A percentile compares a stretch with the other conserved stretches of the same genome.
These are phyloP conservation scores for Boletus smithii DNA, from an alignment of 1,284 basidiomycete species.

Conservation along the genomic window DNA sequence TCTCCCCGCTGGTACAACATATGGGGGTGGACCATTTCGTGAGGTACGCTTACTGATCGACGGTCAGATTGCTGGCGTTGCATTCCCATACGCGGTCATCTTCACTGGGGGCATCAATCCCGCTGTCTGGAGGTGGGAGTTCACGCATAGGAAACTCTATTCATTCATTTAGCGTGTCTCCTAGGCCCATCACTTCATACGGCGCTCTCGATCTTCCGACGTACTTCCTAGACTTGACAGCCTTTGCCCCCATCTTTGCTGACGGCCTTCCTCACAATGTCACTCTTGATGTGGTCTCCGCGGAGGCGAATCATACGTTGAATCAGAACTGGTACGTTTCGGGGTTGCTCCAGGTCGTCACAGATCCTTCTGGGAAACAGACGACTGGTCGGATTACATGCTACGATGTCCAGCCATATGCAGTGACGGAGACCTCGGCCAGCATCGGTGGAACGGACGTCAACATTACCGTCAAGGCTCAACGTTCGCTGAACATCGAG, in stretches of 20 bases:
- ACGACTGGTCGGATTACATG: constrained; percentile 65
- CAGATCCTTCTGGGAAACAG: constrained; percentile 56
- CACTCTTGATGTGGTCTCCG: constrained; percentile 69
- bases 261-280: constrained; percentile 68
- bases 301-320: constrained; percentile 61
- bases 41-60: constrained; percentile 80
- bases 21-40: constrained; percentile 69
- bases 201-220: constrained; percentile 77
- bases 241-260: constrained; percentile 69
- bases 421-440: constrained; percentile 48
- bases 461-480: constrained; percentile 48
- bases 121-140: constrained; percentile 60
- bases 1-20: constrained; percentile 52
- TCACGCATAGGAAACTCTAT: background rate
- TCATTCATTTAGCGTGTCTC: background rate
- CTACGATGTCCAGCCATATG: constrained; percentile 57
- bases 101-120: constrained; percentile 81
- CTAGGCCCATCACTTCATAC: constrained; percentile 72
- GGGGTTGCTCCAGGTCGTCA: constrained; percentile 65
- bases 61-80: constrained; percentile 67
- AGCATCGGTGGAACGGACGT: constrained; percentile 40
- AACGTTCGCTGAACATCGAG: constrained; percentile 45
- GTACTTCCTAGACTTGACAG: constrained; percentile 76
- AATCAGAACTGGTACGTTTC: constrained; percentile 78
- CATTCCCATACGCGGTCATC: constrained; percentile 74